Conservation (phyloP, 106 monocot genomes). For the Triglochin maritima region DNA sequence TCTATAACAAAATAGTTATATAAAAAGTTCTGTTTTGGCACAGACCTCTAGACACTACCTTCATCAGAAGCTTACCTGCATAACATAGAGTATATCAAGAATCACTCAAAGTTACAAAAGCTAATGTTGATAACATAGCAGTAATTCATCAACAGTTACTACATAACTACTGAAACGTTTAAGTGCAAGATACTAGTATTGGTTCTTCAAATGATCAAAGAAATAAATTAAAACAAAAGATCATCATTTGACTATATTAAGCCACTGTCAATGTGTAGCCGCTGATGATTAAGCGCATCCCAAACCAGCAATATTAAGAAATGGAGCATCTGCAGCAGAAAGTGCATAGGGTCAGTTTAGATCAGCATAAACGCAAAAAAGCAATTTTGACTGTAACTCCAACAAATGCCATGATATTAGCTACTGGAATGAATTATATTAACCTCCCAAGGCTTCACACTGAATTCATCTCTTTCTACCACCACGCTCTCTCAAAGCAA, state of each 20-base stretch:
- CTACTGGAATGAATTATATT: slow-evolving; percentile 2
- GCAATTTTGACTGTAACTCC: too few relatives aligned
- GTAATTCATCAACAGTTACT: slow-evolving; percentile 1
- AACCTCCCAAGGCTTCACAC: slow-evolving; percentile 10
- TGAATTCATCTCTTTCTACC: slow-evolving; percentile 79
- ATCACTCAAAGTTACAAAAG: slow-evolving; percentile 5
- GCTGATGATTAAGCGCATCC: background rate
- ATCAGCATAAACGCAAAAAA: background rate
- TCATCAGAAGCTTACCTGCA: slow-evolving; percentile 20
- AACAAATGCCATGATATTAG: background rate
- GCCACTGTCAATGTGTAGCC: slow-evolving; percentile 7
- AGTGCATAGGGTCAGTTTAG: slow-evolving; percentile 1
- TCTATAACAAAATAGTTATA: slow-evolving; percentile 3
- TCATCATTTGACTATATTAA: background rate
- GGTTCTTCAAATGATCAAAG: background rate
- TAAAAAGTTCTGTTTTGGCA: background rate
- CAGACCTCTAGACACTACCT: slow-evolving; percentile 14
- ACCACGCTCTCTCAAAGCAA: slow-evolving; percentile 96
- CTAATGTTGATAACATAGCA: slow-evolving; percentile 6
- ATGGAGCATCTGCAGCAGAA: background rate
- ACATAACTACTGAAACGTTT: background rate
- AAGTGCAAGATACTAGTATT: background rate
- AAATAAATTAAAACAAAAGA: slow-evolving; percentile 2
- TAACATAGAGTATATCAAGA: slow-evolving; percentile 10
- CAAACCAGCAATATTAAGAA: background rate